Conservation (phyloP, 768 basidiomycete species). For the Coprinopsis marcescibilis region DNA sequence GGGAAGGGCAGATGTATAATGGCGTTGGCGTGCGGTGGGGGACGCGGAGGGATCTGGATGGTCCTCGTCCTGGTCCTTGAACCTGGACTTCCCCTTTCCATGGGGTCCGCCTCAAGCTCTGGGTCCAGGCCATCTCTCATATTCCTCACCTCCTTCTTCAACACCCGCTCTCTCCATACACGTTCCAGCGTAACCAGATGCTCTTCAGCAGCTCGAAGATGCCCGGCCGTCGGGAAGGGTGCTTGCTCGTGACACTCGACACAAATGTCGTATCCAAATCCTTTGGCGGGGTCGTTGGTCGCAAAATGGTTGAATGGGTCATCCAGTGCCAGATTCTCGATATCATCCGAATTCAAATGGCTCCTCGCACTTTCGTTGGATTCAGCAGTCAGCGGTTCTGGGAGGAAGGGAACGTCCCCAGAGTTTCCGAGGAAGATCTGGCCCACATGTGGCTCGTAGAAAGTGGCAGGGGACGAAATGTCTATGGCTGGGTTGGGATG, state of each 20-base stretch:
- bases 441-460: slow-evolving; percentile 53
- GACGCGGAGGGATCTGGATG: slow-evolving; percentile 45
- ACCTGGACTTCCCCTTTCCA: slow-evolving; percentile 13
- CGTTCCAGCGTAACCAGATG: slow-evolving; percentile 62
- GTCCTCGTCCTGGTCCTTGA: slow-evolving; percentile 11
- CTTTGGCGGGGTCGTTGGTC: slow-evolving; percentile 41
- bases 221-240: slow-evolving; percentile 60
- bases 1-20: slow-evolving; percentile 76
- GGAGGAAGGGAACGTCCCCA: slow-evolving; percentile 63
- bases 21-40: slow-evolving; percentile 65
- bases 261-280: slow-evolving; percentile 76
- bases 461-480: slow-evolving; percentile 29
- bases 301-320: slow-evolving; percentile 37
- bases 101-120: slow-evolving; percentile 18
- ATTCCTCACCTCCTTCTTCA: slow-evolving; percentile 21
- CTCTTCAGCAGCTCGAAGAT: slow-evolving; percentile 71
- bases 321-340: slow-evolving; percentile 17
- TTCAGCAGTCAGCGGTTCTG: background rate
- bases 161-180: slow-evolving; percentile 52
- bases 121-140: slow-evolving; percentile 17
- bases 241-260: slow-evolving; percentile 84
- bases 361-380: slow-evolving; percentile 10
- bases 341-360: slow-evolving; percentile 1
- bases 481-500: slow-evolving; percentile 16
- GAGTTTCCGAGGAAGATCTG: slow-evolving; percentile 81